A percentile compares a stretch with the other conserved stretches of the same genome.
These are phyloP conservation scores for Fraxinus baroniana DNA, from an alignment of 305 asterid genomes.

Conservation along the genomic window DNA sequence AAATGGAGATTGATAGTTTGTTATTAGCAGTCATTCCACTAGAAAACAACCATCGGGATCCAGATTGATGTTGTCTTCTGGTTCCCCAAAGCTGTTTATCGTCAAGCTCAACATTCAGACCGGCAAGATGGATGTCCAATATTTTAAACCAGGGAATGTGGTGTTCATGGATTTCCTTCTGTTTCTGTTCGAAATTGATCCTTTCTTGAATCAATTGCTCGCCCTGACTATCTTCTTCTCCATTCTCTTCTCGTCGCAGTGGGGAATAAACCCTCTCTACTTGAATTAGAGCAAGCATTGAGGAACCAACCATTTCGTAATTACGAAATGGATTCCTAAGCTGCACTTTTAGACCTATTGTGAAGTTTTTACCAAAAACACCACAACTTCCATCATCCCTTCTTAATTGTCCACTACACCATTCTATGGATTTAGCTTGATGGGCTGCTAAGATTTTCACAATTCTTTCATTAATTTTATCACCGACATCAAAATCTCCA, in stretches of 20 bases:
- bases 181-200: conserved; percentile 13
- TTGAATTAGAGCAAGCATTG: conserved; percentile 66
- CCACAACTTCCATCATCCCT: conserved; percentile 28
- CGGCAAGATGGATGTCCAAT: conserved; percentile 54
- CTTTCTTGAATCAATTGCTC: conserved; percentile 20
- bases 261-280: conserved; percentile 42
- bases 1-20: conserved; percentile 35
- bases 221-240: conserved; percentile 14
- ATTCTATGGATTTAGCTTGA: conserved; percentile 23
- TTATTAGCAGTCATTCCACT: conserved; percentile 52
- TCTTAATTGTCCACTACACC: conserved; percentile 7
- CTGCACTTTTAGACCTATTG: conserved; percentile 63
- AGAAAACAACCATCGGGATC: conserved; percentile 66
- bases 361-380: conserved; percentile 39
- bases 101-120: conserved; percentile 39
- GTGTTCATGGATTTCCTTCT: conserved; percentile 7
- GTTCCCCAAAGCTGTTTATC: conserved; percentile 46
- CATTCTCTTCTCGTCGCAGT: conserved; percentile 12
- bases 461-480: conserved; percentile 30
- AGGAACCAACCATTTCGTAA: conserved; percentile 60
- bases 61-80: conserved; percentile 58
- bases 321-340: conserved; percentile 78
- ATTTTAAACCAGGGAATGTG: conserved; percentile 42
- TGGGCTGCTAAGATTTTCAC: conserved; percentile 37
- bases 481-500: conserved; percentile 30